These are phyloP conservation scores for Boletus barrowsii DNA, from an alignment of 768 basidiomycete genomes.

Conservation along the genomic window DNA sequence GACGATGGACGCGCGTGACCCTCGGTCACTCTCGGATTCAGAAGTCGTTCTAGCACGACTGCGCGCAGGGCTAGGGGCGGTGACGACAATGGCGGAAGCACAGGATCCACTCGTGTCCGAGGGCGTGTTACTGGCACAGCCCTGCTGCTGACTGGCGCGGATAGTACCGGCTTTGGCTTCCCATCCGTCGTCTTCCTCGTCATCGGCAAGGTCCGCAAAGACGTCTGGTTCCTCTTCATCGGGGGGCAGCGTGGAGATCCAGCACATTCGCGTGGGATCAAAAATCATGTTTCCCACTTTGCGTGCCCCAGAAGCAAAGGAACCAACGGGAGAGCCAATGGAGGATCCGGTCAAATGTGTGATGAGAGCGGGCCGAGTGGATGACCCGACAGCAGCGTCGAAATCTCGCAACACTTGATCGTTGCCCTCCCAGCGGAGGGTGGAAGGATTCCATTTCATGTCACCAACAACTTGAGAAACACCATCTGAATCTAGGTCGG, in stretches of 20 bases:
- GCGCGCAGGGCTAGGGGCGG: conserved; percentile 57
- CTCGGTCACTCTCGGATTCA: conserved; percentile 70
- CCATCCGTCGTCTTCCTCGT: conserved; percentile 75
- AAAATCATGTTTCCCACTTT: conserved; percentile 99
- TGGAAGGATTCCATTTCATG: conserved; percentile 95
- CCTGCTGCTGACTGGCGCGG: conserved; percentile 53
- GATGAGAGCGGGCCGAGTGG: conserved; percentile 91
- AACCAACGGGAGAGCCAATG: conserved; percentile 72
- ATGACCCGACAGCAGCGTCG: conserved; percentile 73
- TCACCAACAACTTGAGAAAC: conserved; percentile 76
- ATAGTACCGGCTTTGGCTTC: conserved; percentile 79
- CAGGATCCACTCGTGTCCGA: conserved; percentile 26
- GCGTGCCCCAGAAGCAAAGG: conserved; percentile 73
- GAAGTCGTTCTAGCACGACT: conserved; percentile 66
- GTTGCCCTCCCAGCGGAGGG: conserved; percentile 96
- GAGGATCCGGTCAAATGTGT: conserved; percentile 91
- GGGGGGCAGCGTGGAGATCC: conserved; percentile 81
- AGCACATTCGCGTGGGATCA: conserved; percentile 92
- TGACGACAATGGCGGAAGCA: conserved; percentile 31
- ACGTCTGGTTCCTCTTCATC: conserved; percentile 95
- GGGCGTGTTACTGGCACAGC: conserved; percentile 25
- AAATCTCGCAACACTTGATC: conserved; percentile 90
- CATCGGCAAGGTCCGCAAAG: conserved; percentile 90
- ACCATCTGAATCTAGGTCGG: conserved; percentile 13
- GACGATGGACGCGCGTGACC: conserved; percentile 76